Evolutionary conservation across 176 grass and related monocot species (phyloP), one percentile per base, ranked within the genome.

Genomic region (Luzula sylvatica): DNA sequence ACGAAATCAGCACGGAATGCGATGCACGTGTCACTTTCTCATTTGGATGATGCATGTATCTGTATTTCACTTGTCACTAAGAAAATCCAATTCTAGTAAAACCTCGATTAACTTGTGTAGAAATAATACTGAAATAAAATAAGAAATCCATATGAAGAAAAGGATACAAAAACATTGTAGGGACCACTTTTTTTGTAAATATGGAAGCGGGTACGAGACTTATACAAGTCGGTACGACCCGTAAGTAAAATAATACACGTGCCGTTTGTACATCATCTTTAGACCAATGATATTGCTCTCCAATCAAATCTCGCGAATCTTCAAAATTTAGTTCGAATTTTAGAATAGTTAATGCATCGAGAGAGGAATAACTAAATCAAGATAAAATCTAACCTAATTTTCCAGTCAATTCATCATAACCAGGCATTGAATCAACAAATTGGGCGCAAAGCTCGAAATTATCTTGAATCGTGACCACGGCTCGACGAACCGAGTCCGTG

Each of bases 41-140:
- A 68, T 96, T 96, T n/a, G 84, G 67, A 65, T 96, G 84, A 0
- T 96, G 90, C 70, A 86, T 70, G 32, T 89, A 96, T 79, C 90
- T 96, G 69, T 50, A 22, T 28, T 30, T 46, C 50, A 53, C 8
- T 59, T 69, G 61, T 8, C 48, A 52, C 41, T 86, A 82, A 96
- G 90, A 58, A 23, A 12, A 7, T 12, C 41, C 8, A 64, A 63
- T 18, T 28, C 23, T 46, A 29, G 19, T 59, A 17, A 35, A 13
- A n/a, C 21, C 17, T 45, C 1, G n/a, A 46, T n/a, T 41, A 35
- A 63, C 17, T 8, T 14, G 2, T 21, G 15, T 35, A n/a, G n/a
- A 46, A 57, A 20, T 12, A 20, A 42, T 35, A 54, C 22, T 7
- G 54, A 23, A 9, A 68, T 8, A 40, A 56, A 20, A 46, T 21